phyloP scores from a whole-genome alignment of 441 rosid genomes.

The Breynia disticha region DNA sequence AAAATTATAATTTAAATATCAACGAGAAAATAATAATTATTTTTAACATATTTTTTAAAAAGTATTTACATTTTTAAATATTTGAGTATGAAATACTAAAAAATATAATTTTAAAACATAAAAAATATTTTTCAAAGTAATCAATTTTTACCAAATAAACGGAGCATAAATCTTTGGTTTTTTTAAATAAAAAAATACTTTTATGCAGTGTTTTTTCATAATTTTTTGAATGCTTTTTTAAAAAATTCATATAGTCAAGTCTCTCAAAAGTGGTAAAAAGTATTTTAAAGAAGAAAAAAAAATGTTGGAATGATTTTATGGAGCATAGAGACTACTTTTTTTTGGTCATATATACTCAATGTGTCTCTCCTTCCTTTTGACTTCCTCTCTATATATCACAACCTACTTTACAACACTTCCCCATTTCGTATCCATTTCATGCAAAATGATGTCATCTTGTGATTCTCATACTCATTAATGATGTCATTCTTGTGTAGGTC shows the following conservation, averaged over 20 bases:
- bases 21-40: no score
- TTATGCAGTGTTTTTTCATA: constrained; percentile 7
- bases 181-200: constrained; percentile 9
- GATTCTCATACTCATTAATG: no score
- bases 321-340: constrained; percentile 28
- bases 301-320: constrained; percentile 20
- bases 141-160: no score
- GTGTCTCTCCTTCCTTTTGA: constrained; percentile 37
- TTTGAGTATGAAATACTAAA: no score
- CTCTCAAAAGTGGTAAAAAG: constrained; percentile 15
- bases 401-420: constrained; percentile 1
- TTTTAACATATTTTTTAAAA: no score
- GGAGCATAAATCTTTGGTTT: no score
- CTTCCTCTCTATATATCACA: constrained; percentile 16
- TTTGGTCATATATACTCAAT: constrained; percentile 21
- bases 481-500: no score
- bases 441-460: constrained; percentile 14
- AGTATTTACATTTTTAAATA: no score
- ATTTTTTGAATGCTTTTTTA: constrained; percentile 13
- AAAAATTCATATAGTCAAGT: constrained; percentile 15
- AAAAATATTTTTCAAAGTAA: no score
- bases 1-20: no score
- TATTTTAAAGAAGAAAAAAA: constrained; percentile 3
- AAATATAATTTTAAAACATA: no score
- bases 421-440: background rate